Base-by-base conservation (phyloP, 371 early-diverging fungal genomes). In the Cokeromyces recurvatus region DNA sequence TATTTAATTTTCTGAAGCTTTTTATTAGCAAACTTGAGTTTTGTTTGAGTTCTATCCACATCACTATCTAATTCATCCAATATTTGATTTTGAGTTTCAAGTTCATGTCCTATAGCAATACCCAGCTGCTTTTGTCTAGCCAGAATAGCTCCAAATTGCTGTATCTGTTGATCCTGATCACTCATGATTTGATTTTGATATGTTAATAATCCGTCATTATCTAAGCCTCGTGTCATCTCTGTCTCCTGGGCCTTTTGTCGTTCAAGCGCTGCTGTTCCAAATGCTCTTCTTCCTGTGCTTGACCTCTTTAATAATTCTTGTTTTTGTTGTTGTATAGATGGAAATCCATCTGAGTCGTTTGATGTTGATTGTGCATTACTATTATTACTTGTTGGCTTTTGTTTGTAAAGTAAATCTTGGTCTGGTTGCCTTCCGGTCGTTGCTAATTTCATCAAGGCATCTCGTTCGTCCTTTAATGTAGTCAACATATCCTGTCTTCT, bases 31-130 rank as follows among this genome's bases (percentile, higher is more conserved):
- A 79, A 71, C 41, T 83, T 82, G 16, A 95, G 59, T 48, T 89
- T 89, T 21, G 66, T 74, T n/a, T 79, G 72, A 6, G 90, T 91
- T 38, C 86, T 64, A 38, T 81, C 87, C 19, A 92, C 79, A 48
- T 82, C 79, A 31, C 75, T 68, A 48, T 89, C 90, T 15, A 96
- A 52, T 44, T 94, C 93, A 38, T 84, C 84, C 53, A 96, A 53
- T 44, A 94, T 38, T 55, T 87, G 85, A 67, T 90, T 96, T 55
- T 96, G 97, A 47, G 79, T 64, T 41, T 94, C 95, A 23, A 96
- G 65, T 61, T 96, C 97, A 27, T 91, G 69, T 11, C 89, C 86
- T 47, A 96, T 94, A 16, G 89, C 80, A 43, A 78, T 43, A 4
- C 95, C 95, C 59, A 95, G 76, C 46, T 91, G 84, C 53, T 81